These are phyloP conservation scores for Ilex aquifolium DNA, from an alignment of 257 asterid species.

Conservation along the genomic window DNA sequence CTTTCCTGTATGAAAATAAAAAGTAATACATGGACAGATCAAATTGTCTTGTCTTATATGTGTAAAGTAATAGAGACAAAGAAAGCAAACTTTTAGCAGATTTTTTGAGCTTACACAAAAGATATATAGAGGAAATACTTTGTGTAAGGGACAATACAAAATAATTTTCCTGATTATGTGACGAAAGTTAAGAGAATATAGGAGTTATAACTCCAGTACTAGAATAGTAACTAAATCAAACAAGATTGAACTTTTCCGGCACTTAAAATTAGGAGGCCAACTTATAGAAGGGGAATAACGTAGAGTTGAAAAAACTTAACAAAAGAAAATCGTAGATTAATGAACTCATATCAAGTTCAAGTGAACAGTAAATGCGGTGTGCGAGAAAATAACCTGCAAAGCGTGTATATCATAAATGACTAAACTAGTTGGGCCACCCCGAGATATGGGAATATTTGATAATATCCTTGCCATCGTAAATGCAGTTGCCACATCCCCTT, in stretches of 20 bases:
- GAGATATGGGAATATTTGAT: constrained; percentile 76
- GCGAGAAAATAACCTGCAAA: constrained; percentile 49
- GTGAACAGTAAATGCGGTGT: neutral
- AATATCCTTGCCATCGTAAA: constrained; percentile 94
- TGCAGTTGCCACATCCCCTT: constrained; percentile 96
- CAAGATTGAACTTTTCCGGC: neutral
- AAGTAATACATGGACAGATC: neutral
- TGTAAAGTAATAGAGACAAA: neutral
- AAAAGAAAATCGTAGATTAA: neutral
- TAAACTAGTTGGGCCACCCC: constrained; percentile 95
- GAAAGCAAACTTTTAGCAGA: neutral
- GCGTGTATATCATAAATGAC: constrained; percentile 88
- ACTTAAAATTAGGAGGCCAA: neutral
- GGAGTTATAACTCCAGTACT: too few species aligned
- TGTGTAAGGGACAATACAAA: neutral
- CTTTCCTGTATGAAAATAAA: constrained; percentile 54
- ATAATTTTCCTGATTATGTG: neutral
- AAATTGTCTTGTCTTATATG: neutral
- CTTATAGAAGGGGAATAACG: neutral
- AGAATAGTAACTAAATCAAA: too few species aligned
- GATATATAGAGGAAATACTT: too few species aligned
- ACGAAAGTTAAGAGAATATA: too few species aligned
- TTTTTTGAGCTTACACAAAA: neutral
- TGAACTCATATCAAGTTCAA: neutral
- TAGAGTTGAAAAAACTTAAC: neutral